Base-by-base conservation (phyloP, 495 filamentous ascomycete species). In the Schizothecium vesticola region DNA sequence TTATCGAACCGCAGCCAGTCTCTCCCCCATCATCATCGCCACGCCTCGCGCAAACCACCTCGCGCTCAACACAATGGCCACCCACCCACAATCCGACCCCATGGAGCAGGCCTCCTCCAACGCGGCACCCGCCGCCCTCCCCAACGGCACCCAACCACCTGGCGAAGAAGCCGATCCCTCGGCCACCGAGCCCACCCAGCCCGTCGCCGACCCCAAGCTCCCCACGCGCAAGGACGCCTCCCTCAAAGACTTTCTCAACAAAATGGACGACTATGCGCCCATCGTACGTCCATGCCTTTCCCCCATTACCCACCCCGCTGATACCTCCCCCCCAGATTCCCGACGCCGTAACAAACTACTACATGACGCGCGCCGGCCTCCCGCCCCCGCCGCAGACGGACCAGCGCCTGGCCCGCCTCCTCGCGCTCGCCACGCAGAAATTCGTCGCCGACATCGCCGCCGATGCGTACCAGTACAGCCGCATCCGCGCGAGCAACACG, bases 231-330 rank as follows among this genome's bases (percentile, higher is more conserved):
- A 98, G 77, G 95, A 99, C 78, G 90, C 89, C 1, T 93, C 89
- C 21, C 81, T 99, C 66, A 91, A 92, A 69, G 93, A 97, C 74
- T 97, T 99, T 74, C 78, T 99, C 11, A 82, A 84, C 51, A 97
- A 94, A 84, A 98, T 98, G 94, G 95, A 99, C 74, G 95, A 99
- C 71, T 97, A 97, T 80, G 93, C 95, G 59, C 95, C 95, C 21
- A 96, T 99, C 71, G 94, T 98, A 86, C 70, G 89, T 81, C n/a
- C 33, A 0, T 67, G 57, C 60, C 36, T 60, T n/a, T n/a, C n/a
- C 36, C 13, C 33, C 1, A 26, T 4, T 12, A 4, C 31, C 33
- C n/a, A 21, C 13, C 66, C 26, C 21, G 56, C 70, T 70, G 43
- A 67, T 57, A 12, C 63, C 4, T 10, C 1, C n/a, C 8, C 9